These are phyloP conservation scores for Rosa hybrid DNA, from an alignment of 331 rosid species.

Conservation along the genomic window DNA sequence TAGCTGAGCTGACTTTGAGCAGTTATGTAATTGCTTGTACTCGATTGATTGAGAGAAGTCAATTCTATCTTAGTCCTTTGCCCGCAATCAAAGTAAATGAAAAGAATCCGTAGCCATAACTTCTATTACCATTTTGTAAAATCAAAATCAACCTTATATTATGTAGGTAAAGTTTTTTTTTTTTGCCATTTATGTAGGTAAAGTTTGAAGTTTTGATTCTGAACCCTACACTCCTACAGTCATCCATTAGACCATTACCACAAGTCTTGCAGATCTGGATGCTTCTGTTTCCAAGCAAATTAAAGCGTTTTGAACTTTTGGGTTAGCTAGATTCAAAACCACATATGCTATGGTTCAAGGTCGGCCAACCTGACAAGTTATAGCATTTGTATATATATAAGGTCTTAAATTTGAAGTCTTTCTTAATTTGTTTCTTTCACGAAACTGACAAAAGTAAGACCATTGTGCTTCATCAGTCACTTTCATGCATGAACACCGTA, in stretches of 20 bases:
- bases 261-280: background rate
- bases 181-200: background rate
- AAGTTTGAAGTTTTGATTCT: background rate
- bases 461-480: background rate
- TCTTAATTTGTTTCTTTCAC: background rate
- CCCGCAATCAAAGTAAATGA: background rate
- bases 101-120: background rate
- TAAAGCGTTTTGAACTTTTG: background rate
- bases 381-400: background rate
- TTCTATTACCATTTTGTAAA: background rate
- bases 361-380: slow-evolving; percentile 18
- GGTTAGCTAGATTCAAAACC: background rate
- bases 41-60: background rate
- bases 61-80: background rate
- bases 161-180: background rate
- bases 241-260: background rate
- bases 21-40: background rate
- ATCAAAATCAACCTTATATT: background rate
- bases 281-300: slow-evolving; percentile 12
- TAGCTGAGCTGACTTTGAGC: background rate
- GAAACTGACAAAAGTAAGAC: background rate
- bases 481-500: background rate
- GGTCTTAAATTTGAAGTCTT: background rate
- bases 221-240: background rate
- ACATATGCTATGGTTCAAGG: background rate